A percentile compares a stretch with the other conserved stretches of the same genome.
Evolutionary conservation across 371 early-diverging fungal genomes (phyloP).

Genomic region (Mortierella sp.): DNA sequence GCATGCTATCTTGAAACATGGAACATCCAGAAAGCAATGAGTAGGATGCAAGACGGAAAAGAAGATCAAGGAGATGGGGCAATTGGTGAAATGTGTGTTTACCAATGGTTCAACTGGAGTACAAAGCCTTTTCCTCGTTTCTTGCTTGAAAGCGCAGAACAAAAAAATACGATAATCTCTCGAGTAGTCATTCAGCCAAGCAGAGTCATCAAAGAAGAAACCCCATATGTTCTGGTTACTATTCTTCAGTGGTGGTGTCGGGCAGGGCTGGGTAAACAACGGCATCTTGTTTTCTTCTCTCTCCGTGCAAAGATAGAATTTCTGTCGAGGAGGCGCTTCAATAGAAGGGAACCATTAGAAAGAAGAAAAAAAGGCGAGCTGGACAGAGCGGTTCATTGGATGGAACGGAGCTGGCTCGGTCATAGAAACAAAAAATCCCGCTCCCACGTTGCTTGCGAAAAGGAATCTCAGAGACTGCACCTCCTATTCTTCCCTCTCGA

Average conservation of each 20-base stretch:
- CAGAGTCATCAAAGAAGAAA: neutral
- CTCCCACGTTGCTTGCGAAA: slow-evolving; percentile 11
- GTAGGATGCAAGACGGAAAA: neutral
- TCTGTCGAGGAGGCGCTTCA: neutral
- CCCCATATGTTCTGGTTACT: neutral
- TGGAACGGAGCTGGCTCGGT: slow-evolving; percentile 1
- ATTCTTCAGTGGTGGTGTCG: too few species aligned
- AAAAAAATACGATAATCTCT: neutral
- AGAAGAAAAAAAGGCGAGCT: neutral
- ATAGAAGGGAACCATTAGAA: neutral
- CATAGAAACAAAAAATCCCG: neutral
- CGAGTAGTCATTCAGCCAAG: too few species aligned
- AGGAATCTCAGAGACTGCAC: neutral
- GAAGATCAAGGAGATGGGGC: neutral
- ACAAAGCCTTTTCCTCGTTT: neutral
- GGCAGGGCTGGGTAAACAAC: neutral
- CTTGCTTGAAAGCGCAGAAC: neutral
- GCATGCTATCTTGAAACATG: neutral
- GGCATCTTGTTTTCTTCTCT: neutral
- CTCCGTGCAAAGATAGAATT: neutral
- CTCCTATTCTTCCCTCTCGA: neutral
- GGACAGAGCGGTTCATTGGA: neutral
- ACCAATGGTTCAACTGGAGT: neutral
- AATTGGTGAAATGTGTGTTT: neutral
- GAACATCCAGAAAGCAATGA: neutral